These are phyloP conservation scores for Annulohypoxylon bovei DNA, from an alignment of 495 filamentous ascomycete species.

Conservation along the genomic window DNA sequence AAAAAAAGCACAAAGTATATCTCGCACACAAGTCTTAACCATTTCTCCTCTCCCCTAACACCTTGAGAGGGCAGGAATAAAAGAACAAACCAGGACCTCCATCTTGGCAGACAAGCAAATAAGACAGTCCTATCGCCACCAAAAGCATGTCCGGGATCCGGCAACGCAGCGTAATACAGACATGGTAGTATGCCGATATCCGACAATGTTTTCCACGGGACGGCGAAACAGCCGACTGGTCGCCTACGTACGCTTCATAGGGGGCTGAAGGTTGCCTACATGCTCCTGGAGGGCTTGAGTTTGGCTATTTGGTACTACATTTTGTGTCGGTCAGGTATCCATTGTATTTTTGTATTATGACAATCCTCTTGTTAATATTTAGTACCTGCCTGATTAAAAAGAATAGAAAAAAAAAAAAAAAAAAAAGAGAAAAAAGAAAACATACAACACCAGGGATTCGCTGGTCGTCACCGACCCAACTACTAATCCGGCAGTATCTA, in stretches of 20 bases:
- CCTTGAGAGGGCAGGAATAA: too few species aligned
- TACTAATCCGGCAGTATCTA: slow-evolving; percentile 53
- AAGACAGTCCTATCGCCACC: too few species aligned
- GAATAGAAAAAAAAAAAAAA: too few species aligned
- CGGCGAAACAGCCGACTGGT: slow-evolving; percentile 22
- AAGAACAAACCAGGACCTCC: too few species aligned
- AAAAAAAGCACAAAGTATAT: too few species aligned
- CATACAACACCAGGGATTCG: slow-evolving; percentile 61
- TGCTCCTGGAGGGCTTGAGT: neutral
- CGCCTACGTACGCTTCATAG: neutral
- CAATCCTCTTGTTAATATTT: neutral
- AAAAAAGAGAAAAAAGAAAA: too few species aligned
- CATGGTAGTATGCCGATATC: neutral
- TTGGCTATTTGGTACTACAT: too few species aligned
- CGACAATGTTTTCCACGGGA: slow-evolving; percentile 5
- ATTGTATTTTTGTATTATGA: neutral
- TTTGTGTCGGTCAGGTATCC: too few species aligned
- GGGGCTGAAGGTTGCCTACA: slow-evolving; percentile 1
- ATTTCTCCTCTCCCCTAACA: too few species aligned
- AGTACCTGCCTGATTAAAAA: too few species aligned
- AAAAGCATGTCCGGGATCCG: neutral
- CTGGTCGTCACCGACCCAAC: slow-evolving; percentile 62
- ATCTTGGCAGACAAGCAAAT: too few species aligned
- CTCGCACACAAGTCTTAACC: too few species aligned
- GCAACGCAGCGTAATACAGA: neutral